Percentiles rank a stretch among this genome's conserved stretches.
Conservation (phyloP, 2,329 filamentous ascomycete genomes). For the Diaporthe nobilis region DNA sequence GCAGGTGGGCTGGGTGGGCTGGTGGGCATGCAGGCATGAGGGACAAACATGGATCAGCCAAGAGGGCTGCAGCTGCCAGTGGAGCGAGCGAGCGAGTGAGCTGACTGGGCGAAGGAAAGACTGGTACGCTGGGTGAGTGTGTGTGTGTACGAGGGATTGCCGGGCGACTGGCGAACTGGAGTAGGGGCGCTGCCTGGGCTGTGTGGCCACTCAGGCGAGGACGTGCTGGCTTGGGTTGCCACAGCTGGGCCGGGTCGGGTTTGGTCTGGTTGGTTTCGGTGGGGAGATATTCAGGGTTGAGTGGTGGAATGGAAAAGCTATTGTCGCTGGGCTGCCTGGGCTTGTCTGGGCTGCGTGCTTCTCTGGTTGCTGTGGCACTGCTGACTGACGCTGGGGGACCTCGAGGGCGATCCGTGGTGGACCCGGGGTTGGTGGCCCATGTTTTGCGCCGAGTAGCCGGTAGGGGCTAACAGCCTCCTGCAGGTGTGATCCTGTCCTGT, state of each 20-base stretch:
- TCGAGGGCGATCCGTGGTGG: conserved; percentile 29
- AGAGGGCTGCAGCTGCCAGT: conserved; percentile 30
- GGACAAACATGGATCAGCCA: conserved; percentile 17
- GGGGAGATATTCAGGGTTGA: conserved; percentile 29
- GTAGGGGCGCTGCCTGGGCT: conserved; percentile 19
- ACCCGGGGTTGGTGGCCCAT: conserved; percentile 25
- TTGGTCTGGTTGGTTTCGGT: conserved; percentile 21
- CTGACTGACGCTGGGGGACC: conserved; percentile 15
- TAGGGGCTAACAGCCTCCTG: conserved; percentile 30
- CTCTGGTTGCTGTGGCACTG: conserved; percentile 32
- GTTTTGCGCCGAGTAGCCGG: conserved; percentile 30
- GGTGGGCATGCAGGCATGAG: conserved; percentile 8
- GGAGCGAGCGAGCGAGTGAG: conserved; percentile 15
- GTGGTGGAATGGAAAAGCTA: conserved; percentile 26
- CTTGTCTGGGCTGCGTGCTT: conserved; percentile 15
- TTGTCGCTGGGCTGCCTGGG: conserved; percentile 21
- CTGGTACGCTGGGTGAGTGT: no score
- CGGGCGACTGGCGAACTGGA: conserved; percentile 9
- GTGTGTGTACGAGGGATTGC: background rate
- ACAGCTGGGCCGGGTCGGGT: conserved; percentile 15
- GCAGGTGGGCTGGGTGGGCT: conserved; percentile 22
- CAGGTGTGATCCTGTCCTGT: conserved; percentile 22
- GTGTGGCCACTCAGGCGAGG: conserved; percentile 13
- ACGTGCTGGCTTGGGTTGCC: conserved; percentile 21
- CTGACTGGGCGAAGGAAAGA: background rate